Base-by-base conservation (phyloP, 1,284 basidiomycete genomes). In the Ustilago esculenta region DNA sequence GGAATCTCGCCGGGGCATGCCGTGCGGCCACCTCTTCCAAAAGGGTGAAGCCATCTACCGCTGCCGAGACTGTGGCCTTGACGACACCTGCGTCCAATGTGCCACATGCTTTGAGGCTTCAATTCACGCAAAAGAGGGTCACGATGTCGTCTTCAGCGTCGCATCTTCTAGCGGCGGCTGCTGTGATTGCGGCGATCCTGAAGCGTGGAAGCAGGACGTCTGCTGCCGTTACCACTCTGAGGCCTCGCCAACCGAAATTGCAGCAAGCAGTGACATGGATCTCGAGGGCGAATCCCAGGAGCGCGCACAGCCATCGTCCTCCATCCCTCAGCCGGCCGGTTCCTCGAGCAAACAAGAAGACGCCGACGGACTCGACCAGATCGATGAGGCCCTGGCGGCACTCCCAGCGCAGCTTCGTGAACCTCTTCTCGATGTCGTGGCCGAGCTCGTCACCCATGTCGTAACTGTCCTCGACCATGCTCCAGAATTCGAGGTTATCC, bases 401-500 rank as follows among this genome's bases (percentile, higher is more conserved):
- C 33, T 63, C 4, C 59, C 53, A 2, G 50, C 18, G 4, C 88
- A 90, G 34, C 85, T 94, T 18, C 86, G 87, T 41, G 87, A 90
- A 12, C 87, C 87, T 39, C 88, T 95, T 85, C 84, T 86, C 54
- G 85, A 87, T 39, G 91, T 90, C 0, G 86, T 94, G 40, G 88
- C 85, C 7, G 90, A 89, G 72, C 89, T 90, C 3, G 83, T 94
- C 40, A 91, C 94, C 77, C 95, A 92, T 79, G 84, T 95, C 37
- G 87, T 96, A 9, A 89, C 92, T 75, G 92, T 91, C 2, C 84
- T 96, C 12, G 91, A 92, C 76, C 89, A 88, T 76, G 92, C 92
- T 0, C 92, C 91, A 0, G 89, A 92, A 48, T 91, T 93, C 25
- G 72, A 88, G 88, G 0, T 83, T 84, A 32, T 86, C 46, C 59